A percentile compares a stretch with the other conserved stretches of the same genome.
These are phyloP conservation scores for Hypoxylon sp. DNA, from an alignment of 2,329 filamentous ascomycete species.

Conservation along the genomic window DNA sequence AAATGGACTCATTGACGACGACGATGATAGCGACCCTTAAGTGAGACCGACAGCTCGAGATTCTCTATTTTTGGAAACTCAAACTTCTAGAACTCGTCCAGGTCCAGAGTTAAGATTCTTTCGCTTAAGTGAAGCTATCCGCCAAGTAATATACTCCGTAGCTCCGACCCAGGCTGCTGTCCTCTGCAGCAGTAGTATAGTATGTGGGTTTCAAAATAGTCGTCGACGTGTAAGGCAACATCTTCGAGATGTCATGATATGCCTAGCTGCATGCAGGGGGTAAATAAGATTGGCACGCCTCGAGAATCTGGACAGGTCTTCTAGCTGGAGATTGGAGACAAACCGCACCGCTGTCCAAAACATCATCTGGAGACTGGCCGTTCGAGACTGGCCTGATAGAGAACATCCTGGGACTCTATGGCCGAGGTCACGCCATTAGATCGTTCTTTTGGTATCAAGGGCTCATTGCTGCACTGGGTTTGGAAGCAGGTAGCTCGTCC, in stretches of 20 bases:
- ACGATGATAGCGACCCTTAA: conserved; percentile 15
- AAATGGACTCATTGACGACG: neutral
- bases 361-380: conserved; percentile 28
- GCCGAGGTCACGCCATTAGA: conserved; percentile 37
- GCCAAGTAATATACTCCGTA: conserved; percentile 34
- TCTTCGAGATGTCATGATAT: conserved; percentile 24
- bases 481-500: conserved; percentile 25
- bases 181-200: conserved; percentile 26
- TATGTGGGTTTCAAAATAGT: conserved; percentile 28
- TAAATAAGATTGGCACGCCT: conserved; percentile 20
- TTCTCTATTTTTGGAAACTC: conserved; percentile 39
- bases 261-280: conserved; percentile 32
- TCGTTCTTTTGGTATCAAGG: conserved; percentile 26
- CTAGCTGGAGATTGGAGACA: conserved; percentile 9
- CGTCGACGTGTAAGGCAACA: conserved; percentile 17
- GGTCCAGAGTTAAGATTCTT: conserved; percentile 7
- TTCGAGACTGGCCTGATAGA: conserved; percentile 38
- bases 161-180: conserved; percentile 21
- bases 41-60: conserved; percentile 31
- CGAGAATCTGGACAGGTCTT: conserved; percentile 38
- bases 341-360: conserved; percentile 7
- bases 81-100: conserved; percentile 37
- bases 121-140: conserved; percentile 23
- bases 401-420: conserved; percentile 25
- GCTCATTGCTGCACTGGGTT: conserved; percentile 30